These are phyloP conservation scores for Colletotrichum spinosum DNA, from an alignment of 2,329 filamentous ascomycete species.

Conservation along the genomic window DNA sequence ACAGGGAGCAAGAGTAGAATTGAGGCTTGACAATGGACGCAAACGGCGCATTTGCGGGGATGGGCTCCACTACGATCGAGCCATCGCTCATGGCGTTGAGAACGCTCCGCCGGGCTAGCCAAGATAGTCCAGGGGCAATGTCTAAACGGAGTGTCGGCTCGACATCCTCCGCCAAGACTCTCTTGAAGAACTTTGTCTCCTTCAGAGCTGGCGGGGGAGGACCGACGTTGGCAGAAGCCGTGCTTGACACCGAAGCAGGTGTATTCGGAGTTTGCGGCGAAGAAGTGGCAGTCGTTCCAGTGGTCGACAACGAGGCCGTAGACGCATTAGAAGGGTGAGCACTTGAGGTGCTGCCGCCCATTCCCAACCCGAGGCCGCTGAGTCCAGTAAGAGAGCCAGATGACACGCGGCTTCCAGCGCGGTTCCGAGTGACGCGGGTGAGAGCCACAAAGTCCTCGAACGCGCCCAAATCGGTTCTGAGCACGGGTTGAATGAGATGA, in stretches of 20 bases:
- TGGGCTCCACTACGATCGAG: slow-evolving; percentile 88
- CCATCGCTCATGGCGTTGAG: slow-evolving; percentile 86
- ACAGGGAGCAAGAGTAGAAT: slow-evolving; percentile 82
- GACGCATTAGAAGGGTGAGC: slow-evolving; percentile 69
- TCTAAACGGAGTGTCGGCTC: slow-evolving; percentile 94
- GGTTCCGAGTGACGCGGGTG: slow-evolving; percentile 73
- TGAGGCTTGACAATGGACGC: slow-evolving; percentile 63
- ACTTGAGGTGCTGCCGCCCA: slow-evolving; percentile 60
- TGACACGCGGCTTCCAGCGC: slow-evolving; percentile 73
- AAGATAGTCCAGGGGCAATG: slow-evolving; percentile 89
- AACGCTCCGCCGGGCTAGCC: slow-evolving; percentile 89
- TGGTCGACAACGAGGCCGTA: slow-evolving; percentile 66
- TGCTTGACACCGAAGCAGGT: slow-evolving; percentile 64
- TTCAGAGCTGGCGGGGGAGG: slow-evolving; percentile 73
- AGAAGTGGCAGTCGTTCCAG: slow-evolving; percentile 60
- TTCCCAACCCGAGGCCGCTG: slow-evolving; percentile 55
- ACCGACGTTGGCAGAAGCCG: slow-evolving; percentile 50
- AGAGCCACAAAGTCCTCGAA: slow-evolving; percentile 90
- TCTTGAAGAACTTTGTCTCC: slow-evolving; percentile 95
- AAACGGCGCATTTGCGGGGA: slow-evolving; percentile 70
- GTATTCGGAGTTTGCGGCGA: slow-evolving; percentile 70
- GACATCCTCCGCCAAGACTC: slow-evolving; percentile 88
- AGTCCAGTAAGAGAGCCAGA: slow-evolving; percentile 72
- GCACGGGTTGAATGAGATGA: slow-evolving; percentile 84
- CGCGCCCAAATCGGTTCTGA: slow-evolving; percentile 82